These are phyloP conservation scores for Lepidopterella palustris DNA, from an alignment of 495 filamentous ascomycete genomes.

Conservation along the genomic window DNA sequence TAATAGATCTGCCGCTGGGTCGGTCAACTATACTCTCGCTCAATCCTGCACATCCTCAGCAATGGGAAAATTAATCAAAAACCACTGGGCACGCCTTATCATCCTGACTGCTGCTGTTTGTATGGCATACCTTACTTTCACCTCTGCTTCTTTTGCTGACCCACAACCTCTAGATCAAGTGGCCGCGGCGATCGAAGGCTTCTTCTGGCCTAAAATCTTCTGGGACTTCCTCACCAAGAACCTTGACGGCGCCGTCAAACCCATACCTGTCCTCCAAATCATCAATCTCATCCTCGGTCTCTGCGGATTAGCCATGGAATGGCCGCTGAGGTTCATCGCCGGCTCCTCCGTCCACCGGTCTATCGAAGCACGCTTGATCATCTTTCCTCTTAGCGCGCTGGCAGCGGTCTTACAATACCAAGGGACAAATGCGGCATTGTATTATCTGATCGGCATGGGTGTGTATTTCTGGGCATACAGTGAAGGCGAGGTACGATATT, in stretches of 20 bases:
- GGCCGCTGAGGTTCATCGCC: slow-evolving; percentile 62
- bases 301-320: slow-evolving; percentile 80
- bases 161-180: slow-evolving; percentile 62
- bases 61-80: slow-evolving; percentile 98
- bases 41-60: slow-evolving; percentile 26
- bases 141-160: slow-evolving; percentile 27
- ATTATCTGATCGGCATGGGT: slow-evolving; percentile 79
- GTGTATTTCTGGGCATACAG: slow-evolving; percentile 97
- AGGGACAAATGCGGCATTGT: slow-evolving; percentile 82
- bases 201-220: slow-evolving; percentile 99
- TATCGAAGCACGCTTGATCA: slow-evolving; percentile 74
- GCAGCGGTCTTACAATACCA: slow-evolving; percentile 79
- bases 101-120: slow-evolving; percentile 77
- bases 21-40: slow-evolving; percentile 25
- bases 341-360: slow-evolving; percentile 73
- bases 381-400: slow-evolving; percentile 77
- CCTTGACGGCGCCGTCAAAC: slow-evolving; percentile 77
- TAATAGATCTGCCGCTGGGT: slow-evolving; percentile 15
- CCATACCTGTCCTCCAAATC: slow-evolving; percentile 83
- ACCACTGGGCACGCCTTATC: slow-evolving; percentile 94
- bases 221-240: slow-evolving; percentile 95
- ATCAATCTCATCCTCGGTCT: slow-evolving; percentile 91
- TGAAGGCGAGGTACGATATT: slow-evolving; percentile 79
- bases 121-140: slow-evolving; percentile 44
- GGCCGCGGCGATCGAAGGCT: slow-evolving; percentile 72